phyloP scores from a whole-genome alignment of 768 basidiomycete species.

The Pleurotus cornucopiae region DNA sequence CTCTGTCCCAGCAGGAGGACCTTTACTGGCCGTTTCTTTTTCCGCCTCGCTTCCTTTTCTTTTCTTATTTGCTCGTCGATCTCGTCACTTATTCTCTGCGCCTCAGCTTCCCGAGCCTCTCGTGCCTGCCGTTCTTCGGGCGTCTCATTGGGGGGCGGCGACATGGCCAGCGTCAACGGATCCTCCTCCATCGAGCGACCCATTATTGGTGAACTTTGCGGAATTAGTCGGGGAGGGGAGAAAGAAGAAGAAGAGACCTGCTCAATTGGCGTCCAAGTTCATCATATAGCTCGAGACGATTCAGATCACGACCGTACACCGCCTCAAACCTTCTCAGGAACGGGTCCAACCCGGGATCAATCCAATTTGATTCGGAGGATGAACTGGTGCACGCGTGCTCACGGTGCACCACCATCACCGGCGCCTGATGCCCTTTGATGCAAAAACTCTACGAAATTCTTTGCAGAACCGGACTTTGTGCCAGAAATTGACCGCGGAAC shows the following conservation, averaged over 20 bases:
- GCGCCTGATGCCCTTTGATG: neutral
- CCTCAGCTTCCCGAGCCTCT: constrained; percentile 59
- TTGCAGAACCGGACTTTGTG: neutral
- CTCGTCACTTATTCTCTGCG: constrained; percentile 59
- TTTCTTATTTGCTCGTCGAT: constrained; percentile 72
- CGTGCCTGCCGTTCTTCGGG: constrained; percentile 49
- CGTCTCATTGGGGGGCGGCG: constrained; percentile 65
- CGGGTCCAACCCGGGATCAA: neutral
- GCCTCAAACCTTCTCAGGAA: constrained; percentile 9
- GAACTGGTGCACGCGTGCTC: neutral
- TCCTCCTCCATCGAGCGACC: constrained; percentile 45
- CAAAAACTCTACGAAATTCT: constrained; percentile 1
- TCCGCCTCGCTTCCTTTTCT: constrained; percentile 55
- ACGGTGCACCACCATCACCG: neutral
- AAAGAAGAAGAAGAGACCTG: constrained; percentile 6
- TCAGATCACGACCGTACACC: constrained; percentile 5
- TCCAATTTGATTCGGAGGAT: constrained; percentile 6
- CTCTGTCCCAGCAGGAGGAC: constrained; percentile 62
- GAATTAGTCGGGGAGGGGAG: neutral
- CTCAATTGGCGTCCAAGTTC: constrained; percentile 3
- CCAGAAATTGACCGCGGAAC: neutral
- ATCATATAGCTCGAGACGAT: constrained; percentile 4
- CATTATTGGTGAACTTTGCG: constrained; percentile 11
- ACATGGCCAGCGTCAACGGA: constrained; percentile 54
- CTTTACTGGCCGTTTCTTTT: constrained; percentile 67